Evolutionary conservation across 164 flowering plant genomes (phyloP).

Genomic region (Tetracentron sinense): DNA sequence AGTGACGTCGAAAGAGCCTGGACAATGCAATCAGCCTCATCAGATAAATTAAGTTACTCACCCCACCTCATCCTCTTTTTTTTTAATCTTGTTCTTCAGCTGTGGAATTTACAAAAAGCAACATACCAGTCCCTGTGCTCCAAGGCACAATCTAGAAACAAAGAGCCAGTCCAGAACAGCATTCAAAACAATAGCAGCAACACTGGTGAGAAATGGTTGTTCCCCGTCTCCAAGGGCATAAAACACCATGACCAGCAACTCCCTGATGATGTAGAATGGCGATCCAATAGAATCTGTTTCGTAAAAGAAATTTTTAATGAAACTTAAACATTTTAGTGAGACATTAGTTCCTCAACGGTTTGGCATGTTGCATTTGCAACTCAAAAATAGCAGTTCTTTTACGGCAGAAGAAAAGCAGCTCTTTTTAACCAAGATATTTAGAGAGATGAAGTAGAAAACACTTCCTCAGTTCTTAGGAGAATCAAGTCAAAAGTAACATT

Average conservation of each 20-base stretch:
- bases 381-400: not conserved
- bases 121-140: constrained; percentile 38
- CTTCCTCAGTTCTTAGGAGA: not conserved
- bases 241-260: constrained; percentile 28
- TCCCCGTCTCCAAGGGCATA: constrained; percentile 33
- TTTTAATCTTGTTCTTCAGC: not conserved
- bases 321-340: not conserved
- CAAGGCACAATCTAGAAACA: constrained; percentile 20
- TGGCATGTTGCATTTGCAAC: not conserved
- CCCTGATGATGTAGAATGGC: constrained; percentile 26
- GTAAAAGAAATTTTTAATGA: not conserved
- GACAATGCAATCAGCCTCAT: not conserved
- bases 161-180: constrained; percentile 33
- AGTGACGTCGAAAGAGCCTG: constrained; percentile 34
- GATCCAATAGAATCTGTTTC: constrained; percentile 32
- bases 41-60: not conserved
- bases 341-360: not conserved
- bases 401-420: too few relatives aligned
- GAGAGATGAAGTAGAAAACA: too few relatives aligned
- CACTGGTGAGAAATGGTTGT: constrained; percentile 23
- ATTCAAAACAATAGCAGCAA: constrained; percentile 24
- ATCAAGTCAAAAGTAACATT: not conserved
- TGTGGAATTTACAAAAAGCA: not conserved
- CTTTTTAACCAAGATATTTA: too few relatives aligned
- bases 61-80: not conserved